Evolutionary conservation across 768 basidiomycete species (phyloP).

Genomic region (Mrakia hoshinonis): DNA sequence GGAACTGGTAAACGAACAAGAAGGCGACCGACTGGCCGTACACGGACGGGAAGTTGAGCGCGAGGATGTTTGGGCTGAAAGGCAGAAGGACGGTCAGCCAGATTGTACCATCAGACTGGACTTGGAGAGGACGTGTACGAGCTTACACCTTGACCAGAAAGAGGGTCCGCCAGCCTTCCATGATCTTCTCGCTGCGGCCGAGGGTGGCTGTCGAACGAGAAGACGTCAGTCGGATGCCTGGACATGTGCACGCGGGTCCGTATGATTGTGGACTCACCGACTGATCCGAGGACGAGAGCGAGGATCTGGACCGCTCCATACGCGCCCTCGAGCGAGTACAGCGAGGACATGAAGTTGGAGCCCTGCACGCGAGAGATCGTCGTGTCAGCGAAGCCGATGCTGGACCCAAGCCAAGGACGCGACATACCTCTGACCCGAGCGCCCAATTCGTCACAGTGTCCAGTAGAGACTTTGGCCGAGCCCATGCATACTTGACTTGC

Average conservation of each 20-base stretch:
- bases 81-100: conserved; percentile 14
- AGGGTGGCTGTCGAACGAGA: conserved; percentile 33
- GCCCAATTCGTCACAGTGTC: conserved; percentile 46
- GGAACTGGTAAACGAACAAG: conserved; percentile 52
- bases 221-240: too few relatives aligned
- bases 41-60: conserved; percentile 61
- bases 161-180: conserved; percentile 51
- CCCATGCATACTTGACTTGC: conserved; percentile 47
- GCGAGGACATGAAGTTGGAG: conserved; percentile 58
- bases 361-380: conserved; percentile 44
- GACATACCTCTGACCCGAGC: conserved; percentile 52
- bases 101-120: neutral
- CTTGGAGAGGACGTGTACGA: neutral
- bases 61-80: conserved; percentile 60
- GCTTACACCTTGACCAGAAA: conserved; percentile 62
- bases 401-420: neutral
- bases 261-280: conserved; percentile 45
- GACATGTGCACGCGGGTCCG: too few relatives aligned
- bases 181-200: conserved; percentile 39
- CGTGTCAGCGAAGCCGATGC: neutral
- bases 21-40: conserved; percentile 54
- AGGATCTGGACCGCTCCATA: conserved; percentile 63
- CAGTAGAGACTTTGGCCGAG: conserved; percentile 51
- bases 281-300: conserved; percentile 59
- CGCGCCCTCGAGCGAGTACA: conserved; percentile 62